Evolutionary conservation across 805 yeast genomes (phyloP).

Genomic region (Schwanniomyces sp.): DNA sequence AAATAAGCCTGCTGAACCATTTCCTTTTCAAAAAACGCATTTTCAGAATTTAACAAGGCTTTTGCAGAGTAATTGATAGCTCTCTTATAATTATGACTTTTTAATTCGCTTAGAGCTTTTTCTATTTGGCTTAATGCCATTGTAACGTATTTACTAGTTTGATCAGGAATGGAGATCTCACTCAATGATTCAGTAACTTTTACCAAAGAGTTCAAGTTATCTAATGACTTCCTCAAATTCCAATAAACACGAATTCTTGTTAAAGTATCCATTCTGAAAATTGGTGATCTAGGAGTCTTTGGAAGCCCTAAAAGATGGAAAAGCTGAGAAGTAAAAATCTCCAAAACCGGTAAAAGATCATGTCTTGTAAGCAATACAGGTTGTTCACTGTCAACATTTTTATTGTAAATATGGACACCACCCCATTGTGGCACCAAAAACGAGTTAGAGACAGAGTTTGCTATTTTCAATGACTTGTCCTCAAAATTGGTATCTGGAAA

Average conservation of each 20-base stretch:
- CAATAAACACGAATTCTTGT: constrained; percentile 57
- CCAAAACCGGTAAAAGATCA: constrained; percentile 58
- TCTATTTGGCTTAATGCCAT: constrained; percentile 46
- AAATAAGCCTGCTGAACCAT: constrained; percentile 95
- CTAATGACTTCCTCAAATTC: constrained; percentile 61
- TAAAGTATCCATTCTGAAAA: constrained; percentile 63
- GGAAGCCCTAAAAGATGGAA: constrained; percentile 75
- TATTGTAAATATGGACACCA: constrained; percentile 60
- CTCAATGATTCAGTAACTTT: constrained; percentile 68
- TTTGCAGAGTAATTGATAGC: constrained; percentile 42
- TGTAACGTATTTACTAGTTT: constrained; percentile 60
- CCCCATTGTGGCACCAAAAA: constrained; percentile 91
- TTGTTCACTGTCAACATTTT: constrained; percentile 2
- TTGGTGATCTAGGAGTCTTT: constrained; percentile 52
- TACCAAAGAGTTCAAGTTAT: constrained; percentile 70
- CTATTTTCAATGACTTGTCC: constrained; percentile 50
- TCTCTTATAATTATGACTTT: constrained; percentile 28
- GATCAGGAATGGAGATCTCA: constrained; percentile 80
- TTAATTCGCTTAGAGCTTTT: constrained; percentile 28
- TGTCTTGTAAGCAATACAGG: constrained; percentile 30
- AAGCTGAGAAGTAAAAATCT: constrained; percentile 72
- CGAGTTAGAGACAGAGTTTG: constrained; percentile 49
- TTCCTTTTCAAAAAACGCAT: constrained; percentile 88
- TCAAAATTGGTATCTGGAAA: constrained; percentile 50
- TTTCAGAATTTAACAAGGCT: constrained; percentile 62